Percentiles rank a stretch among this genome's conserved stretches.
Evolutionary conservation across 2,329 filamentous ascomycete species (phyloP).

Genomic region (Dendrostoma leiphaemia): DNA sequence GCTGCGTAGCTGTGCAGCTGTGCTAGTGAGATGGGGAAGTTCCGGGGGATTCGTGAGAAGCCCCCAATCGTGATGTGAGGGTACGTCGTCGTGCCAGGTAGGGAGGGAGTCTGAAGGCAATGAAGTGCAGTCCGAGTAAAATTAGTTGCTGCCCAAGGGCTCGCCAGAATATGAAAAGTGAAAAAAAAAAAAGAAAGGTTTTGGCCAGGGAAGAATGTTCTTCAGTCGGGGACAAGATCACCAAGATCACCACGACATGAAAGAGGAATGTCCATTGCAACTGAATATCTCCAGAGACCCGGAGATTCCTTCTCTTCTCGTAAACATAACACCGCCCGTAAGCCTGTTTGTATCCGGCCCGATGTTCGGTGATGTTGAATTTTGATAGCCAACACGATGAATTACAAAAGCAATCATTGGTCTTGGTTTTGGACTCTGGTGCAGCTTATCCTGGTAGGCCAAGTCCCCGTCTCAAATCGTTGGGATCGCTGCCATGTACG

Average conservation of each 20-base stretch:
- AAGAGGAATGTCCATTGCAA: not conserved
- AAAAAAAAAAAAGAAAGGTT: not conserved
- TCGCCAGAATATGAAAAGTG: too few species aligned
- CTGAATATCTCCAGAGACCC: not conserved
- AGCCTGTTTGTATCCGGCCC: not conserved
- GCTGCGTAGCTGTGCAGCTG: too few species aligned
- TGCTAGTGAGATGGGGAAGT: too few species aligned
- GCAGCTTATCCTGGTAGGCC: too few species aligned
- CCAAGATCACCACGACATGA: not conserved
- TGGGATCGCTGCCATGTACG: too few species aligned
- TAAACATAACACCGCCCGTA: too few species aligned
- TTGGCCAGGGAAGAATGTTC: not conserved
- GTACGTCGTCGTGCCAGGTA: too few species aligned
- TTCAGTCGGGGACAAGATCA: not conserved
- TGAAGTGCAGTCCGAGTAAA: not conserved
- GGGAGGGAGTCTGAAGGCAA: not conserved
- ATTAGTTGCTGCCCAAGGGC: not conserved
- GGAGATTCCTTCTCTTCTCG: not conserved
- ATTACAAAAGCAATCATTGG: too few species aligned
- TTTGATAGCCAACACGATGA: not conserved
- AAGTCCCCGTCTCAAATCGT: too few species aligned
- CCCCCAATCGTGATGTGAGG: too few species aligned
- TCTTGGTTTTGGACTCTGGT: too few species aligned
- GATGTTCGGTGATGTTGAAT: constrained; percentile 8
- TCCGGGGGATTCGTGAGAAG: too few species aligned